Conservation (phyloP, 345 rosid species). For the Raphanus raphanistrum region DNA sequence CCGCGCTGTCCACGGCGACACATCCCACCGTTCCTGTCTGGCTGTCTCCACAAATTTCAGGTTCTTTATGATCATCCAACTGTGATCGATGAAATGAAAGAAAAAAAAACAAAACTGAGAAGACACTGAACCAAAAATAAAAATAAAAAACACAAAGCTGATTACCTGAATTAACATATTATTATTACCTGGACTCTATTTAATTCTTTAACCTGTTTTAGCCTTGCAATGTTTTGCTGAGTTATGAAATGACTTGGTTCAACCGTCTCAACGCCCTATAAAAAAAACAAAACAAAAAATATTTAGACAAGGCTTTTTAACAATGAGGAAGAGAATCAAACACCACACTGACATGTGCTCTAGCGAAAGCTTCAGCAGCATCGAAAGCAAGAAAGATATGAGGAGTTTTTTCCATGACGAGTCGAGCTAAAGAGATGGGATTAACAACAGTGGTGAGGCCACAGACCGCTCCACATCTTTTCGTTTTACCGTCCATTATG, state of each 20-base stretch:
- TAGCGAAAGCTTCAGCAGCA: conserved; percentile 93
- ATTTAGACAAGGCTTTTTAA: neutral
- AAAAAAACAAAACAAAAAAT: conserved; percentile 4
- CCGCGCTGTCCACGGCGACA: conserved; percentile 80
- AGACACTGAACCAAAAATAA: too few relatives aligned
- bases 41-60: conserved; percentile 49
- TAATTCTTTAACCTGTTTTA: conserved; percentile 77
- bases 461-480: conserved; percentile 85
- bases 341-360: conserved; percentile 49
- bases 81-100: conserved; percentile 21
- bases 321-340: neutral
- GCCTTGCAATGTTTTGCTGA: conserved; percentile 72
- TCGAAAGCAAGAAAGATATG: conserved; percentile 79
- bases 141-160: neutral
- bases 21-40: conserved; percentile 91
- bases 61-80: conserved; percentile 73
- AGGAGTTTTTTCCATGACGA: conserved; percentile 93
- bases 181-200: conserved; percentile 61
- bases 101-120: neutral
- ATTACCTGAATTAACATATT: neutral
- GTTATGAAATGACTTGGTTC: conserved; percentile 74
- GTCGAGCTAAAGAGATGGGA: conserved; percentile 75
- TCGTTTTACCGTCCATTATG: conserved; percentile 91
- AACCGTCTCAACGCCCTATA: conserved; percentile 70
- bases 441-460: conserved; percentile 88